Evolutionary conservation across 139 green algal genomes (phyloP).

Genomic region (Chlamydomonas sp.): DNA sequence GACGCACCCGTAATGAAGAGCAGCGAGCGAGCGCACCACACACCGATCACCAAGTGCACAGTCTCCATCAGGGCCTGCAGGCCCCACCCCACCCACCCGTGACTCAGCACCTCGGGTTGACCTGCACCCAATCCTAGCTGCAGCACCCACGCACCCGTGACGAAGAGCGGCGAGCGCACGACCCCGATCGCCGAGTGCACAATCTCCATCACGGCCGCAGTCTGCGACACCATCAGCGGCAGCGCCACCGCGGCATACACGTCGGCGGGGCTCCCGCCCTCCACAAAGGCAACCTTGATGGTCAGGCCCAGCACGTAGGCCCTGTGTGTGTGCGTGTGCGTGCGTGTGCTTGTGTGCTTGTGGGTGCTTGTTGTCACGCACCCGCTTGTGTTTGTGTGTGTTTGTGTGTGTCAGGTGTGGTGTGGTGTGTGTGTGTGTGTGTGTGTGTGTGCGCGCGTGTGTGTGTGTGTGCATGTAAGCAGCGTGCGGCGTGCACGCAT

Average conservation of each 20-base stretch:
- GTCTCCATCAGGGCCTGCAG: constrained; percentile 80
- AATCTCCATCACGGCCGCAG: constrained; percentile 77
- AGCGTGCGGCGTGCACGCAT: too few species aligned
- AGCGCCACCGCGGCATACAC: constrained; percentile 50
- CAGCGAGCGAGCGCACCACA: constrained; percentile 78
- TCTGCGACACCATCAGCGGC: constrained; percentile 77
- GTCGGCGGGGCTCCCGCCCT: background rate
- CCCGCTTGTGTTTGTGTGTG: too few species aligned
- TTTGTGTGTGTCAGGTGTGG: too few species aligned
- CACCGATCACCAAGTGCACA: constrained; percentile 65
- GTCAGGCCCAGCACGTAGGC: background rate
- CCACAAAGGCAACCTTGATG: too few species aligned
- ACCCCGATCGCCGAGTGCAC: constrained; percentile 73
- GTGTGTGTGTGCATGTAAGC: too few species aligned
- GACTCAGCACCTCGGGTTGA: too few species aligned
- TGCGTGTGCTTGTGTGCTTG: too few species aligned
- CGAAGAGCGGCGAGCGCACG: constrained; percentile 69
- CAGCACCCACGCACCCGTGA: constrained; percentile 75
- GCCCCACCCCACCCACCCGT: too few species aligned
- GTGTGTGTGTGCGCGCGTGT: too few species aligned
- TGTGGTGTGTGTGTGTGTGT: too few species aligned
- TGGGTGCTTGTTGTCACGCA: too few species aligned
- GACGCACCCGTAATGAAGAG: constrained; percentile 71
- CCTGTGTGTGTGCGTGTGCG: too few species aligned
- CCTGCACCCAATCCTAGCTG: background rate